Evolutionary conservation across 2,329 filamentous ascomycete species (phyloP), one percentile per base, ranked within the genome.

Genomic region (Tolypocladium inflatum): DNA sequence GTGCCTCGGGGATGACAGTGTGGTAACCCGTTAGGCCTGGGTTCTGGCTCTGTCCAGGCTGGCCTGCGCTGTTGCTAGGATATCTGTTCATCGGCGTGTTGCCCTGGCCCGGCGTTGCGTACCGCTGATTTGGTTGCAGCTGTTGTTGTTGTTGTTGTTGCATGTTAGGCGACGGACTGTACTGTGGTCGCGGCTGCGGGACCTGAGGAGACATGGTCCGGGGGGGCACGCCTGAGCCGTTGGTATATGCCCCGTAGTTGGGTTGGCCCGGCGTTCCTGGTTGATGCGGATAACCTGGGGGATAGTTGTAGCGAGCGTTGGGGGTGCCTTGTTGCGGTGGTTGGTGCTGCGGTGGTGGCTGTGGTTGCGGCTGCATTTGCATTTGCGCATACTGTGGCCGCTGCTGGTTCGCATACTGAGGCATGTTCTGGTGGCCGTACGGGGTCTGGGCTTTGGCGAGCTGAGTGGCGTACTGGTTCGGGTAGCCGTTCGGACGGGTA

Each of bases 401-500:
- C 60, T 71, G 75, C 61, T 79, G 80, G 48, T 70, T 74, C 38
- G 74, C 73, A 60, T 76, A 82, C 52, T 80, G 74, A 11, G 73
- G 72, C 69, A 80, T 76, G 60, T 72, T 76, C 60, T 79, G 74
- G 58, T 83, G 80, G 13, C 78, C 76, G 58, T 80, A 83, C 0
- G 78, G 76, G 9, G 76, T 76, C 58, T 80, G 78, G 13, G 77
- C 72, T 65, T 84, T 84, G 54, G 74, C 76, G 55, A 81, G 71
- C 63, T 79, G 79, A 9, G 78, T 76, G 5, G 76, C 74, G 61
- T 78, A 83, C 54, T 73, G 74, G 56, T 70, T 72, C 10, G 73
- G 69, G 62, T 77, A 81, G 5, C 77, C 75, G 55, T 79, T 80
- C 6, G 77, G 71, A 39, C 78, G 75, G 37, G 79, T 73, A 65